A percentile compares a stretch with the other conserved stretches of the same genome.
These are phyloP conservation scores for Euphorbia tirucalli DNA, from an alignment of 345 rosid genomes.

Conservation along the genomic window DNA sequence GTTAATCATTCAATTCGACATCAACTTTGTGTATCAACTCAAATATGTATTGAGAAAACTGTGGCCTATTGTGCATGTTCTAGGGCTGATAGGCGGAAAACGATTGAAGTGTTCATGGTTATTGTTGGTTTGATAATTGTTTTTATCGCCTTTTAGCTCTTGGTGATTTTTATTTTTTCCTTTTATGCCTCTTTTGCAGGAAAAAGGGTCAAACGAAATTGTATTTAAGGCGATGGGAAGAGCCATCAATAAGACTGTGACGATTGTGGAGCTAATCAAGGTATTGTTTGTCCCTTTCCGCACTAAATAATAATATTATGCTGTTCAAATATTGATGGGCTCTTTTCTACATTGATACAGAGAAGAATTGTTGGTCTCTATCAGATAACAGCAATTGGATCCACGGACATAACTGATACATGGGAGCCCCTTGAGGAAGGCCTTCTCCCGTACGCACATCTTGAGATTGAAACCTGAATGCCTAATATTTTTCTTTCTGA, in stretches of 20 bases:
- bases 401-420: conserved; percentile 83
- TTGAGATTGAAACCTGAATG: conserved; percentile 3
- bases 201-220: conserved; percentile 69
- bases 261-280: conserved; percentile 89
- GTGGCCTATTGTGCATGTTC: not conserved
- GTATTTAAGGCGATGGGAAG: conserved; percentile 97
- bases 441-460: conserved; percentile 71
- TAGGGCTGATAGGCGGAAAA: not conserved
- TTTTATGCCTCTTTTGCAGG: conserved; percentile 36
- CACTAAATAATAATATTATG: not conserved
- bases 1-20: not conserved
- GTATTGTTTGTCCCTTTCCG: conserved; percentile 25
- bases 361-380: conserved; percentile 93
- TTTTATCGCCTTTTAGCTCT: too few species aligned
- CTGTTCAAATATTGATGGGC: not conserved
- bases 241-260: conserved; percentile 94
- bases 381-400: conserved; percentile 83
- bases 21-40: not conserved
- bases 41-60: not conserved
- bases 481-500: not conserved
- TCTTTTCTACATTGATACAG: conserved; percentile 38
- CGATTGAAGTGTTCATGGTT: not conserved
- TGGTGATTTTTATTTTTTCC: not conserved
- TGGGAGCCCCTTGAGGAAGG: conserved; percentile 99
- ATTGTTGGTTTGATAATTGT: not conserved